Percentiles rank a stretch among this genome's conserved stretches.
phyloP scores from a whole-genome alignment of 768 basidiomycete genomes.

The Boletellus sp. region DNA sequence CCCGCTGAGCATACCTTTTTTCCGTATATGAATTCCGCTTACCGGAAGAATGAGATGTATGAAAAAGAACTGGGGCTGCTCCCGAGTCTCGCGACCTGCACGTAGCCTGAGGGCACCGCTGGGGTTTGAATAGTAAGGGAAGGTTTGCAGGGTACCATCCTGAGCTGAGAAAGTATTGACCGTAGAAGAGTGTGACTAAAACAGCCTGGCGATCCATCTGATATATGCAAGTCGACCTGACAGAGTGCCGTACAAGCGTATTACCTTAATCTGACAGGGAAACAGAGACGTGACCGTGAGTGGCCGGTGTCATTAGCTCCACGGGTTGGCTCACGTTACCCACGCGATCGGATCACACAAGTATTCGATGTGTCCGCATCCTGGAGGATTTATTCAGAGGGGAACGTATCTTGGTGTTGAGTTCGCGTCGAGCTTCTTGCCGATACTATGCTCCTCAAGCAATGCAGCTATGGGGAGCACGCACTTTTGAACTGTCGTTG shows the following conservation, averaged over 20 bases:
- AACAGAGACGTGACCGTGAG: slow-evolving; percentile 2
- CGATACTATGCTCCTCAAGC: no score
- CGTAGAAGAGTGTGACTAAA: not conserved
- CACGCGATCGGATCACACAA: slow-evolving; percentile 11
- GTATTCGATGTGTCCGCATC: not conserved
- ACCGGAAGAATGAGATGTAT: slow-evolving; percentile 52
- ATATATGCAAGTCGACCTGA: slow-evolving; percentile 19
- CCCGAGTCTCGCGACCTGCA: slow-evolving; percentile 25
- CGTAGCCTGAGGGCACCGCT: slow-evolving; percentile 32
- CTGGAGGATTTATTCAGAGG: not conserved
- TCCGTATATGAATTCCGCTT: slow-evolving; percentile 10
- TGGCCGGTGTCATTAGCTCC: slow-evolving; percentile 4
- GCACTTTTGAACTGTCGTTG: not conserved
- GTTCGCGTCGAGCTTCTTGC: no score
- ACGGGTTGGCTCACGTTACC: slow-evolving; percentile 5
- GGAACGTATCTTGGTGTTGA: no score
- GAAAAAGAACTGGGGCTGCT: slow-evolving; percentile 24
- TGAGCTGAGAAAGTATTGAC: not conserved
- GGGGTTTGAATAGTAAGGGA: slow-evolving; percentile 14
- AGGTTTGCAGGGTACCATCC: slow-evolving; percentile 21
- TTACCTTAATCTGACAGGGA: slow-evolving; percentile 19
- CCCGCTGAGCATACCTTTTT: slow-evolving; percentile 2
- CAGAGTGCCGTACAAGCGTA: slow-evolving; percentile 22
- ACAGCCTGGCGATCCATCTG: not conserved
- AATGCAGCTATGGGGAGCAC: no score